Evolutionary conservation across 768 basidiomycete genomes (phyloP), one percentile per base, ranked within the genome.

Genomic region (Clitopilus passeckerianus): DNA sequence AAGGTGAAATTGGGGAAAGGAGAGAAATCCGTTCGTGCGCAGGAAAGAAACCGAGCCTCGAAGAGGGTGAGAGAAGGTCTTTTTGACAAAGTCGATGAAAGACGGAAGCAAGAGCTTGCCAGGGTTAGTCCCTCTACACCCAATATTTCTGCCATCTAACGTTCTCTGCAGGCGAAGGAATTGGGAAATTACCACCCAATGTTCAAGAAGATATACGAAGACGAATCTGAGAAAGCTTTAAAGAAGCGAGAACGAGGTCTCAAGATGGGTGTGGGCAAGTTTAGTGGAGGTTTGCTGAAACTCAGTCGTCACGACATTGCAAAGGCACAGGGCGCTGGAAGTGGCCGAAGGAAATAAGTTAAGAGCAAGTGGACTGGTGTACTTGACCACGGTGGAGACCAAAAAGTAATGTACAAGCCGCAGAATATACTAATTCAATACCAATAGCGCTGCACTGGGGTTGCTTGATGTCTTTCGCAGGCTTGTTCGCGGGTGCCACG

Each of bases 141-240:
- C 14, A 41, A 12, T 41, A 23, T 20, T 3, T 9, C 52, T 56
- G 41, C 41, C 16, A 34, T 41, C 33, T 30, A 27, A 57, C 64
- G 62, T 53, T 63, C 60, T 59, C 23, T 18, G 33, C 57, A 94
- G 92, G 90, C 91, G 5, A 94, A 93, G 72, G 82, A 89, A 62
- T 62, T 90, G 61, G 92, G 92, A 16, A 93, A 92, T 69, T 94
- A 93, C 68, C 91, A 94, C 64, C 91, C 89, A 37, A 76, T 80
- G 4, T 74, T 93, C 57, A 94, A 92, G 70, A 84, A 80, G 60
- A 62, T 87, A 6, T 91, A 86, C 65, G 82, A 82, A 57, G 60
- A 65, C 18, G 66, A 70, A 18, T 66, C 72, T 18, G 61, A 58
- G 7, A 55, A 64, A 53, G 59, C 66, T n/a, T 72, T 66, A 46